phyloP scores from a whole-genome alignment of 306 rosid species.

The Pyrus bretschneideri region DNA sequence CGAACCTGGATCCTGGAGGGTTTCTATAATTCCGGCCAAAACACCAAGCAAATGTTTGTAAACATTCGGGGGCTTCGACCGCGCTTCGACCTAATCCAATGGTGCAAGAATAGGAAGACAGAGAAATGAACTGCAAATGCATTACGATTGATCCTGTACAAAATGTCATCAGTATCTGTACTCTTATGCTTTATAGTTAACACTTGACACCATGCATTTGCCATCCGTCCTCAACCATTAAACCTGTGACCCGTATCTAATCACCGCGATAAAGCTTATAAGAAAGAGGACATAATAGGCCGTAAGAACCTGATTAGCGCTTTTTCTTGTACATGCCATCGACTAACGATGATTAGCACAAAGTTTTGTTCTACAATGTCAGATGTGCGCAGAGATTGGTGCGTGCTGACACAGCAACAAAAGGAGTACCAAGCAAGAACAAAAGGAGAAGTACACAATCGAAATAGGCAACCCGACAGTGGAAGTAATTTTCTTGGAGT shows the following conservation, averaged over 20 bases:
- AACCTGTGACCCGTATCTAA: neutral
- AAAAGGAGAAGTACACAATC: neutral
- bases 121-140: neutral
- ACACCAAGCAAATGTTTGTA: neutral
- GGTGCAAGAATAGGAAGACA: neutral
- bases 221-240: neutral
- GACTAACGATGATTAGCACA: neutral
- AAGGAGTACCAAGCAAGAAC: neutral
- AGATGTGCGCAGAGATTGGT: neutral
- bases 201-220: neutral
- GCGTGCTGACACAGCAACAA: neutral
- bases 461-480: neutral
- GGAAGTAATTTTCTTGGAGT: neutral
- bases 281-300: neutral
- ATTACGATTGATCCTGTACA: neutral
- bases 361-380: neutral
- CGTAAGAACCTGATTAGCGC: neutral
- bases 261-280: neutral
- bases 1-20: neutral
- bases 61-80: neutral
- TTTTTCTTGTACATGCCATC: neutral
- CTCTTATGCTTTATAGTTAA: neutral
- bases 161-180: neutral
- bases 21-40: neutral
- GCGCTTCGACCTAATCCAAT: neutral